Conservation (phyloP, 208 protist genomes). For the Endotrypanum monterogeii region DNA sequence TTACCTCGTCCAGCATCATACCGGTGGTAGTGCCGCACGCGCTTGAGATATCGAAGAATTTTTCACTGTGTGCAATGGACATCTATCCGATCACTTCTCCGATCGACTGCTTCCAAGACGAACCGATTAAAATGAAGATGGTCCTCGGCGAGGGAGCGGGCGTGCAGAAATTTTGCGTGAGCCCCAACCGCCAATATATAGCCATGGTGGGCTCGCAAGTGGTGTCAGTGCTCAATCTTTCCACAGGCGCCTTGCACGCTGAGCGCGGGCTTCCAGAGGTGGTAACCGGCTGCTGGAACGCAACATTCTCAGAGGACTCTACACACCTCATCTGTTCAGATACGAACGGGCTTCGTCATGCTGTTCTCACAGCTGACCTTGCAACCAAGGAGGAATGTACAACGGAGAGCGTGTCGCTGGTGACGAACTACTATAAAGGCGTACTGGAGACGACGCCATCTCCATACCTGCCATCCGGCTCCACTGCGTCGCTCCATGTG, state of each 20-base stretch:
- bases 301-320: slow-evolving; percentile 69
- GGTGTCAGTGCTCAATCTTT: slow-evolving; percentile 47
- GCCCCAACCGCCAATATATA: slow-evolving; percentile 55
- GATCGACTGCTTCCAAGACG: slow-evolving; percentile 68
- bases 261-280: slow-evolving; percentile 40
- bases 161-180: slow-evolving; percentile 77
- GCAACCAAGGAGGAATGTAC: slow-evolving; percentile 38
- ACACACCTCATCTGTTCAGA: slow-evolving; percentile 61
- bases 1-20: slow-evolving; percentile 29
- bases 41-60: slow-evolving; percentile 46
- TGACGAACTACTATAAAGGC: slow-evolving; percentile 41
- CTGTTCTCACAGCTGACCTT: slow-evolving; percentile 46
- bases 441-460: slow-evolving; percentile 44
- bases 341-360: slow-evolving; percentile 49
- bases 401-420: slow-evolving; percentile 47
- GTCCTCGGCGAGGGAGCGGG: slow-evolving; percentile 62
- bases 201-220: slow-evolving; percentile 50
- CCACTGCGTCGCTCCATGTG: slow-evolving; percentile 33
- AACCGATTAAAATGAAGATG: slow-evolving; percentile 47
- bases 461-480: slow-evolving; percentile 61
- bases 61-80: slow-evolving; percentile 37
- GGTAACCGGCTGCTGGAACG: slow-evolving; percentile 45
- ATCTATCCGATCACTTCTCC: slow-evolving; percentile 56
- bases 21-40: slow-evolving; percentile 45
- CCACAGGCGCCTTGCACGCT: slow-evolving; percentile 40